phyloP scores from a whole-genome alignment of 257 asterid genomes.

The Ocimum tenuiflorum region DNA sequence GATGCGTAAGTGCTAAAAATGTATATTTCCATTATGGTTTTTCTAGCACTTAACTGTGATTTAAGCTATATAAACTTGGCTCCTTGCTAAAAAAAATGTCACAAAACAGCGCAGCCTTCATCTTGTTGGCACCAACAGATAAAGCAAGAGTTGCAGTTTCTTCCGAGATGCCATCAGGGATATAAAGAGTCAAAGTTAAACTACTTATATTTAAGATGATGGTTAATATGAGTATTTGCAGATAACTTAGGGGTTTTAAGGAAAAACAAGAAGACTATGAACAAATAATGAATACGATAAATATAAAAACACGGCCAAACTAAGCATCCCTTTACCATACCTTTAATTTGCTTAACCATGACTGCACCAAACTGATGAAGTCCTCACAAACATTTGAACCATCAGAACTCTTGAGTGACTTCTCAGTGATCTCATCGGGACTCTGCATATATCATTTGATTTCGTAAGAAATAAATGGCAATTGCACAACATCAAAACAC shows the following conservation, averaged over 20 bases:
- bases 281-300: neutral
- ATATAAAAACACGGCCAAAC: slow-evolving; percentile 32
- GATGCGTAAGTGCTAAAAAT: neutral
- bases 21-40: neutral
- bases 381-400: slow-evolving; percentile 71
- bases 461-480: neutral
- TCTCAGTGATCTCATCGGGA: slow-evolving; percentile 74
- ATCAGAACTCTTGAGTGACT: slow-evolving; percentile 57
- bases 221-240: slow-evolving; percentile 3
- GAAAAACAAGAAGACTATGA: neutral
- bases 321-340: neutral
- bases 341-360: no score
- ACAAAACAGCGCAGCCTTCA: no score
- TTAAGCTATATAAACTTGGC: neutral
- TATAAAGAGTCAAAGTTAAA: neutral
- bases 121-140: neutral
- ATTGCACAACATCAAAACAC: neutral
- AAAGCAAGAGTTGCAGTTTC: neutral
- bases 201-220: neutral
- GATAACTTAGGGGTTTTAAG: neutral
- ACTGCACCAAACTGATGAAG: slow-evolving; percentile 64
- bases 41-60: neutral
- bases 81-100: no score
- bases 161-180: neutral
- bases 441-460: slow-evolving; percentile 47